These are phyloP conservation scores for Phenoliferia sp. DNA, from an alignment of 1,284 basidiomycete genomes.

Conservation along the genomic window DNA sequence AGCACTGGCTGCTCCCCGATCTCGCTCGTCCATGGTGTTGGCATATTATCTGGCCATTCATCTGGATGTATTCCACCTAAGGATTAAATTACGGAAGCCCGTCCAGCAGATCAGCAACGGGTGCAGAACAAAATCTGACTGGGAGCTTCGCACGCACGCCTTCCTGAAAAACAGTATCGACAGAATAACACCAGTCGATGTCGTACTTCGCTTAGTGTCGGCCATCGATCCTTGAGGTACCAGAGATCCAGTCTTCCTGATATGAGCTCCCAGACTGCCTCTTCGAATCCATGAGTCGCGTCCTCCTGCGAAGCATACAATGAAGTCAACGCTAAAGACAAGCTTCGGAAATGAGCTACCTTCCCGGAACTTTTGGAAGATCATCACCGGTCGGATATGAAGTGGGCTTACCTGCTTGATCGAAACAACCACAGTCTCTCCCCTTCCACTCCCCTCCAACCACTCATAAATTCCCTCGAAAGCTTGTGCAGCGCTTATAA, in stretches of 20 bases:
- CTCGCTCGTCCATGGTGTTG: neutral
- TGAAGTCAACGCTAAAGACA: no score
- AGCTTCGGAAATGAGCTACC: no score
- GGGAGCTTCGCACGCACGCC: constrained; percentile 2
- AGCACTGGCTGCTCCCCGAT: constrained; percentile 10
- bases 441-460: neutral
- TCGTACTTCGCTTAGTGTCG: constrained; percentile 9
- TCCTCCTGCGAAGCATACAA: no score
- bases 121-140: no score
- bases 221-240: constrained; percentile 18
- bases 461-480: constrained; percentile 10
- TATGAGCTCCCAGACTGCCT: constrained; percentile 1
- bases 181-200: constrained; percentile 17
- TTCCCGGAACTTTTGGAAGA: no score
- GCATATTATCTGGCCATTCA: constrained; percentile 13
- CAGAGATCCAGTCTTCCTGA: constrained; percentile 1
- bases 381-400: neutral
- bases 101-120: no score
- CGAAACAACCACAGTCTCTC: constrained; percentile 10
- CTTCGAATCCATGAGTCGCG: neutral
- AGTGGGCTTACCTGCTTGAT: constrained; percentile 14
- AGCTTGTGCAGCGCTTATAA: neutral
- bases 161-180: constrained; percentile 8
- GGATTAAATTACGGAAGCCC: neutral
- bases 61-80: constrained; percentile 16